These are phyloP conservation scores for Lactarius evosmus DNA, from an alignment of 768 basidiomycete species.

Conservation along the genomic window DNA sequence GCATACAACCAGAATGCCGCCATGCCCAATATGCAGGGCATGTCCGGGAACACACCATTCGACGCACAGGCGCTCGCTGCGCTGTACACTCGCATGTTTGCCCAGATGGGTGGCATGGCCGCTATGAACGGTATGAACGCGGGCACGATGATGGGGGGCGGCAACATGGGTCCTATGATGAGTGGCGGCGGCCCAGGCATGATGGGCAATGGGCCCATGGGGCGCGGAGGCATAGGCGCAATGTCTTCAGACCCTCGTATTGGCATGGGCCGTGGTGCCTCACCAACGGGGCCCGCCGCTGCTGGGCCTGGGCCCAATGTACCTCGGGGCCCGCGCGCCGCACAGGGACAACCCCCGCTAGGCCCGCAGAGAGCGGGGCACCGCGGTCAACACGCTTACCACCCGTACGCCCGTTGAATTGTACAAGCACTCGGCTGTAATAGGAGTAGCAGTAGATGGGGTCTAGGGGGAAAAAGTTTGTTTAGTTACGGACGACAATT, in stretches of 20 bases:
- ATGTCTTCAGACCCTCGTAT: conserved; percentile 28
- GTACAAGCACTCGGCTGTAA: conserved; percentile 10
- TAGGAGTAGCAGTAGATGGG: conserved; percentile 5
- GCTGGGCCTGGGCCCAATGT: conserved; percentile 29
- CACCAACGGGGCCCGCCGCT: conserved; percentile 22
- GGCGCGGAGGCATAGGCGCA: conserved; percentile 28
- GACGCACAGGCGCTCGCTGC: conserved; percentile 90
- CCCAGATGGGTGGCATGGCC: conserved; percentile 50
- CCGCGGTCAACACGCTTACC: conserved; percentile 36
- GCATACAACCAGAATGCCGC: conserved; percentile 37
- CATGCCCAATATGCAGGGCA: conserved; percentile 25
- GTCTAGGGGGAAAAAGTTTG: neutral
- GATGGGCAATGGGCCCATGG: conserved; percentile 29
- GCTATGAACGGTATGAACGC: conserved; percentile 46
- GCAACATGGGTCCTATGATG: conserved; percentile 32
- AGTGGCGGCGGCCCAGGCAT: conserved; percentile 33
- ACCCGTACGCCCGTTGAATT: conserved; percentile 36
- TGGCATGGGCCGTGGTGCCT: conserved; percentile 25
- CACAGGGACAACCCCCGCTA: conserved; percentile 25
- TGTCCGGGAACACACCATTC: conserved; percentile 50
- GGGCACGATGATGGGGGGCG: conserved; percentile 37
- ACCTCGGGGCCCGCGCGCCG: conserved; percentile 32
- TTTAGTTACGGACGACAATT: conserved; percentile 1
- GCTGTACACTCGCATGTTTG: conserved; percentile 91
- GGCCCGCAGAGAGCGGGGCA: conserved; percentile 32